Base-by-base conservation (phyloP, 352 stramenopile genomes). In the Thraustotheca clavata region DNA sequence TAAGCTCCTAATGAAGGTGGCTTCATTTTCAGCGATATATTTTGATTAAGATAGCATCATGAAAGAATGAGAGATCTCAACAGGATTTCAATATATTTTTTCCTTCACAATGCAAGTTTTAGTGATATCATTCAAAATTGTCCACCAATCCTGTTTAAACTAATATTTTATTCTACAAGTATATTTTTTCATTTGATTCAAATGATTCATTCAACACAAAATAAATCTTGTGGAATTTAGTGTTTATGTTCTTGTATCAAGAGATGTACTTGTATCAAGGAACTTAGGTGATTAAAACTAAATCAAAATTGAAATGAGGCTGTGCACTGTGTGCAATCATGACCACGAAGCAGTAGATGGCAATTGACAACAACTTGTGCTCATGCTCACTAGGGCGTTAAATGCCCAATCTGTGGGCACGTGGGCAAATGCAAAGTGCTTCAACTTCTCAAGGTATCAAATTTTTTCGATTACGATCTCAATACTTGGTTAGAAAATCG, bases 341-440 rank as follows among this genome's bases (percentile, higher is more conserved):
- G 57, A 69, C 49, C 75, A 83, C 62, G 75, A 78, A 54, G 71
- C 73, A 39, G 75, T 75, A 57, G 16, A 40, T 11, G 22, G n/a
- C 1, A 1, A 29, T 2, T 52, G 18, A 4, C 7, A 22, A 11
- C 8, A 22, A 29, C 2, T 6, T 33, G 16, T 34, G 29, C 31
- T 40, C 49, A 40, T 43, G 5, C 18, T 8, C n/a, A 7, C 52
- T 68, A 89, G 80, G 74, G 71, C 20, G 41, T 72, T 29, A 88
- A 86, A 61, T 89, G 78, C 66, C 35, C 67, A 2, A 67, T 89
- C 46, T 89, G 80, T 50, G 80, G 80, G 4, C 80, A 89, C 61
- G 84, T 62, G 0, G 80, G 80, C 67, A 87, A 84, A 71, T 87
- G 80, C 60, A 74, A 77, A 22, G 69, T 74, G n/a, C 83, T 83